Evolutionary conservation across 2,329 filamentous ascomycete genomes (phyloP).

Genomic region (Trichoderma breve): DNA sequence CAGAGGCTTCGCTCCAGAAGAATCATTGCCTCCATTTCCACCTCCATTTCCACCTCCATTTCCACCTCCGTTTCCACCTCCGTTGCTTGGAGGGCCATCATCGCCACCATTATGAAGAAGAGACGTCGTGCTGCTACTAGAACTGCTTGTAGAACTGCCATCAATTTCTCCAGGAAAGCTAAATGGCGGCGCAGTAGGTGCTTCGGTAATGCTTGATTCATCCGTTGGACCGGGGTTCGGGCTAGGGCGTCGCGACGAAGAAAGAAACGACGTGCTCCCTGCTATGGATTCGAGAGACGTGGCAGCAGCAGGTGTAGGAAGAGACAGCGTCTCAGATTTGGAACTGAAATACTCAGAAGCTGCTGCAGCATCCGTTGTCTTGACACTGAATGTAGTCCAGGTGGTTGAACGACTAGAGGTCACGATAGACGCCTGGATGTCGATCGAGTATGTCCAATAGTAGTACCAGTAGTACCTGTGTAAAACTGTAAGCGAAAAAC

Average conservation of each 20-base stretch:
- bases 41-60: not conserved
- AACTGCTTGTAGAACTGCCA: not conserved
- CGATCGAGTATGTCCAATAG: constrained; percentile 27
- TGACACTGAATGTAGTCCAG: constrained; percentile 22
- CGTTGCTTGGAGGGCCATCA: not conserved
- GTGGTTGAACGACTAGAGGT: constrained; percentile 23
- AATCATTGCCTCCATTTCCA: not conserved
- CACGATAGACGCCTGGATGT: constrained; percentile 25
- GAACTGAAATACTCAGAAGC: constrained; percentile 24
- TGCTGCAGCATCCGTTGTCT: constrained; percentile 23
- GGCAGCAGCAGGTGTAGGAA: constrained; percentile 25
- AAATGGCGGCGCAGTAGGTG: not conserved
- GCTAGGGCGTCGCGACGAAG: not conserved
- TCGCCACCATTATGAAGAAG: not conserved
- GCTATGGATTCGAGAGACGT: constrained; percentile 26
- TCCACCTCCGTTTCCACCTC: not conserved
- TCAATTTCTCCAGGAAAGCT: not conserved
- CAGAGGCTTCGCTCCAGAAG: constrained; percentile 3
- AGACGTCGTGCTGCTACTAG: not conserved
- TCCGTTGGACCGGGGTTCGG: not conserved
- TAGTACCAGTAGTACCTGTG: constrained; percentile 26
- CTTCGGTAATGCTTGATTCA: not conserved
- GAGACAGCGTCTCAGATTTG: constrained; percentile 23
- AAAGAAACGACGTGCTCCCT: constrained; percentile 23
- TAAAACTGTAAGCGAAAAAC: not conserved